Conservation (phyloP, 768 basidiomycete genomes). For the Boletus vermiculosoides region DNA sequence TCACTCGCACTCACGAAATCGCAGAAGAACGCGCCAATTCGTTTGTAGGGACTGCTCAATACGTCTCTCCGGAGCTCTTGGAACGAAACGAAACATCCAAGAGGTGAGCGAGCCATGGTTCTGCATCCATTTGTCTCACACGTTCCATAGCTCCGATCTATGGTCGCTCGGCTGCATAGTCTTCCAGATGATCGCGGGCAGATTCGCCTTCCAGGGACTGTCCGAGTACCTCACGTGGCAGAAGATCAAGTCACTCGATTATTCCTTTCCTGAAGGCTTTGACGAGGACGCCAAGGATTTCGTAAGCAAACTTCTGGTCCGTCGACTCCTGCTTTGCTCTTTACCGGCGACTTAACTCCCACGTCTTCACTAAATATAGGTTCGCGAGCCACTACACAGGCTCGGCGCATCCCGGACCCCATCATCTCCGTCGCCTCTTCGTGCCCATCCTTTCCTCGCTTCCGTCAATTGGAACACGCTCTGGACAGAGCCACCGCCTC, state of each 20-base stretch:
- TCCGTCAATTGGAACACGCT: slow-evolving; percentile 58
- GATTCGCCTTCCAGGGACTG: slow-evolving; percentile 86
- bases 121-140: not conserved
- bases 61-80: slow-evolving; percentile 84
- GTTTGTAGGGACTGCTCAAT: slow-evolving; percentile 90
- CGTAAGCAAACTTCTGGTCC: slow-evolving; percentile 71
- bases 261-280: slow-evolving; percentile 83
- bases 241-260: slow-evolving; percentile 87
- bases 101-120: slow-evolving; percentile 47
- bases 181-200: slow-evolving; percentile 89
- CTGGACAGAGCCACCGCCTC: slow-evolving; percentile 64
- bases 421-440: slow-evolving; percentile 45
- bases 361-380: slow-evolving; percentile 37
- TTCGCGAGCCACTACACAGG: slow-evolving; percentile 56
- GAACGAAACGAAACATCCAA: slow-evolving; percentile 69
- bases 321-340: not conserved
- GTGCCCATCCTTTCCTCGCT: slow-evolving; percentile 61
- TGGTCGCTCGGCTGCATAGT: slow-evolving; percentile 96
- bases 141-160: slow-evolving; percentile 69
- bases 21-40: slow-evolving; percentile 58
- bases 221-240: slow-evolving; percentile 96
- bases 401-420: slow-evolving; percentile 51
- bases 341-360: not conserved
- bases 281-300: slow-evolving; percentile 80
- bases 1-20: slow-evolving; percentile 18